Conservation (phyloP, 2,329 filamentous ascomycete species). For the Penicillium sp. region DNA sequence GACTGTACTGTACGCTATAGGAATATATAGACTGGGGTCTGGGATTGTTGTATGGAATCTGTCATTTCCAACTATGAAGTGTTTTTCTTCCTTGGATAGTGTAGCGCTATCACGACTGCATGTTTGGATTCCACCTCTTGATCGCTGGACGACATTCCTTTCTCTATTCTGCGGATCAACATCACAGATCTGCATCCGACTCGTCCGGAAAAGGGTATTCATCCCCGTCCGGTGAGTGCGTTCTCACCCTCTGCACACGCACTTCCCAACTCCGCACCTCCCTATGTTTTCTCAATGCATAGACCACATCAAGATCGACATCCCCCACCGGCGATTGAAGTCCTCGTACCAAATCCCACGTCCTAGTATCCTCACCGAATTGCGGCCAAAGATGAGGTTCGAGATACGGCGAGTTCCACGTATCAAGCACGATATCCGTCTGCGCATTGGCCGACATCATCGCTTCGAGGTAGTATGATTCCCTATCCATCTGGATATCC, state of each 20-base stretch:
- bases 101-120: not conserved
- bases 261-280: not conserved
- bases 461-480: not conserved
- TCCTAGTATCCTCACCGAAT: not conserved
- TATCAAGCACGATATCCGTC: not conserved
- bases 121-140: not conserved
- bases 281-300: not conserved
- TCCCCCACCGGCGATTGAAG: not conserved
- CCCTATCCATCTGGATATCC: not conserved
- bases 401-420: not conserved
- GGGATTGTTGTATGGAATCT: constrained; percentile 15
- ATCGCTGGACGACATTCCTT: not conserved
- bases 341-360: not conserved
- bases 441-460: not conserved
- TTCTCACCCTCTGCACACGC: not conserved
- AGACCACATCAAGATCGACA: not conserved
- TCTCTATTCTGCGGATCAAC: not conserved
- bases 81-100: too few relatives aligned
- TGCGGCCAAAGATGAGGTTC: not conserved
- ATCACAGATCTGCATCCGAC: not conserved
- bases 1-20: constrained; percentile 22
- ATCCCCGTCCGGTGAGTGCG: too few relatives aligned
- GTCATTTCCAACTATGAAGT: constrained; percentile 3
- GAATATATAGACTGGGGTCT: constrained; percentile 31
- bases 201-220: not conserved